Conservation (phyloP, 116 monocot species). For the Dioscorea cayenensis region DNA sequence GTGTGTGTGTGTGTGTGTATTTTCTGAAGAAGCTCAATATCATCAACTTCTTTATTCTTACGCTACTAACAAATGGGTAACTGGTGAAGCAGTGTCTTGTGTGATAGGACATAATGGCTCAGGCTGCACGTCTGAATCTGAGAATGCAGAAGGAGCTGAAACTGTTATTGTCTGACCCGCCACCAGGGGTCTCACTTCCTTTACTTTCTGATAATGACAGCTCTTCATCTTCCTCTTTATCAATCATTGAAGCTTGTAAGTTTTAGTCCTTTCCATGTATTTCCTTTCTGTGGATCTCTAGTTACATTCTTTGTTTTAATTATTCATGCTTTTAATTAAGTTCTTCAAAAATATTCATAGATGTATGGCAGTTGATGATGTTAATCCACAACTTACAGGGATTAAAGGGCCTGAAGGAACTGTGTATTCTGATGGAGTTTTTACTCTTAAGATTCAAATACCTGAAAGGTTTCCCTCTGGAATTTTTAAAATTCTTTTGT, state of each 20-base stretch:
- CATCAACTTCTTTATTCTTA: too few relatives aligned
- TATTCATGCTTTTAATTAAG: not conserved
- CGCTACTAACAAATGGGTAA: not conserved
- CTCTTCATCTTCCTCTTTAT: slow-evolving; percentile 31
- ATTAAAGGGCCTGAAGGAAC: slow-evolving; percentile 82
- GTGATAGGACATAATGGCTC: slow-evolving; percentile 46
- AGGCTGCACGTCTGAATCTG: slow-evolving; percentile 73
- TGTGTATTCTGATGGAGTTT: slow-evolving; percentile 62
- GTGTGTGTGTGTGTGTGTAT: too few relatives aligned
- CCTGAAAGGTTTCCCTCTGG: slow-evolving; percentile 60
- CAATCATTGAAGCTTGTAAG: slow-evolving; percentile 71
- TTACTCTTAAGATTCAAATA: slow-evolving; percentile 72
- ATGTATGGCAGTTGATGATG: not conserved
- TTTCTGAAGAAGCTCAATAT: too few relatives aligned
- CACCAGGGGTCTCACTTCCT: slow-evolving; percentile 69
- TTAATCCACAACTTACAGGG: slow-evolving; percentile 21
- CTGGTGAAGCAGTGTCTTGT: not conserved
- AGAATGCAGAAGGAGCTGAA: slow-evolving; percentile 94
- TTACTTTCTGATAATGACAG: slow-evolving; percentile 21
- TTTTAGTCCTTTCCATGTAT: slow-evolving; percentile 1
- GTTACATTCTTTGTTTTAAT: not conserved
- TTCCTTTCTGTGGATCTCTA: not conserved
- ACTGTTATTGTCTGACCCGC: slow-evolving; percentile 67
- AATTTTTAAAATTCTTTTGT: not conserved
- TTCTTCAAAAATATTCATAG: not conserved